Base-by-base conservation (phyloP, 129 eudicot species). In the Chrysanthemum makinoi region DNA sequence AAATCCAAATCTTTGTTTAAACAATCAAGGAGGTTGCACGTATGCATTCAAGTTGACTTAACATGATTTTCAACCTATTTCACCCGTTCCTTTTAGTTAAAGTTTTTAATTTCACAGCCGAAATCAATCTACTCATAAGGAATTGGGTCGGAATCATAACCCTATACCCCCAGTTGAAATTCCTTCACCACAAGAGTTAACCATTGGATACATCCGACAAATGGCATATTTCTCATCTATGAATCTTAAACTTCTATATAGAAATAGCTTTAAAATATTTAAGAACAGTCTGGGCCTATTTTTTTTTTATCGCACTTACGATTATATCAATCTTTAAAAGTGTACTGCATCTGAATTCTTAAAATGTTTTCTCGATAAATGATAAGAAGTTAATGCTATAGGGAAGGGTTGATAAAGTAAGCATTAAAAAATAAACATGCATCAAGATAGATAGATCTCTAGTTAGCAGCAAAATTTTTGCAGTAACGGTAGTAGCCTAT, bases 171-270 rank as follows among this genome's bases (percentile, higher is more conserved):
- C 53, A 44, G n/a, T 39, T 44, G 16, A 3, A 43, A 17, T 44
- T 44, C 16, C 20, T 65, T 65, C 6, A 35, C 28, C 28, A n/a
- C 16, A 20, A 33, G 4, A 0, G 8, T 10, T 5, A 35, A 39
- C 3, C n/a, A 1, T n/a, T 3, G 10, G 68, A n/a, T 26, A 60
- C 44, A 20, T 26, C 10, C 13, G 65, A 60, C 0, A 33, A 15
- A 2, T 62, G 60, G 22, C 22, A 28, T 70, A 46, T 5, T 70
- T 20, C 46, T 15, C 26, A 10, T 28, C 14, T 8, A 61, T 4
- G 28, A 47, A 48, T 26, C 26, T 61, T 50, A 62, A 61, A 47
- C 19, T 46, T 72, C 51, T 49, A 60, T 59, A 60, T n/a, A 60
- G 20, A 48, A 24, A 26, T 26, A 26, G 47, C 22, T 14, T 72